Evolutionary conservation across 2,329 filamentous ascomycete genomes (phyloP).

Genomic region (Beauveria sp.): DNA sequence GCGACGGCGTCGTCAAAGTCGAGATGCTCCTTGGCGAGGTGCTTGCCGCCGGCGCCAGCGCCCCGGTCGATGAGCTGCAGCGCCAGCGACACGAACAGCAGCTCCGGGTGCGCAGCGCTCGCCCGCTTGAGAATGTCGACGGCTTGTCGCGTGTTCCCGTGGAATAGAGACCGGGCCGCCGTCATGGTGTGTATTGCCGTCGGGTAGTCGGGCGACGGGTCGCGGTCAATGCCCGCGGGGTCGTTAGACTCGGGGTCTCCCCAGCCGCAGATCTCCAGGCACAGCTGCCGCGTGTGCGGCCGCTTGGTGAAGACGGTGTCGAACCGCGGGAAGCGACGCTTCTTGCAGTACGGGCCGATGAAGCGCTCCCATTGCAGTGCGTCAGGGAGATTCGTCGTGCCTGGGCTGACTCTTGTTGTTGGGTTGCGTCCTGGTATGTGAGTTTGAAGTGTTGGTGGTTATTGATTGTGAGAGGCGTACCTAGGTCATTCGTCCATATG

Average conservation of each 20-base stretch:
- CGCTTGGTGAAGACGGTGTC: conserved; percentile 56
- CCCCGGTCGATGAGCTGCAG: conserved; percentile 55
- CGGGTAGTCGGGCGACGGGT: conserved; percentile 38
- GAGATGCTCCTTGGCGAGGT: conserved; percentile 39
- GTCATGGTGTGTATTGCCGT: conserved; percentile 61
- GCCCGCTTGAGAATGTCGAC: conserved; percentile 62
- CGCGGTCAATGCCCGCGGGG: conserved; percentile 33
- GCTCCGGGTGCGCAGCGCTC: conserved; percentile 53
- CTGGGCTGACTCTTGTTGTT: conserved; percentile 39
- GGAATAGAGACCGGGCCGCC: conserved; percentile 68
- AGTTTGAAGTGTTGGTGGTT: conserved; percentile 17
- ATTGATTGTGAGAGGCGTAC: conserved; percentile 30
- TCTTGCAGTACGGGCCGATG: conserved; percentile 57
- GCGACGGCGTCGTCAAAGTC: conserved; percentile 53
- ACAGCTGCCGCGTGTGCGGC: conserved; percentile 65
- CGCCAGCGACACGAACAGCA: conserved; percentile 61
- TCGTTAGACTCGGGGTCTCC: conserved; percentile 48
- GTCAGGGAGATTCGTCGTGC: conserved; percentile 36
- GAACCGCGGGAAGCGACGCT: conserved; percentile 53
- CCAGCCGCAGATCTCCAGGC: conserved; percentile 68
- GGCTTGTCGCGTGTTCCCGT: conserved; percentile 60
- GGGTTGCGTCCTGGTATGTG: conserved; percentile 33
- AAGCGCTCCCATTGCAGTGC: conserved; percentile 50
- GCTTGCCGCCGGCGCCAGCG: conserved; percentile 32
- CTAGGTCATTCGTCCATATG: conserved; percentile 65